A percentile compares a stretch with the other conserved stretches of the same genome.
Conservation (phyloP, 345 rosid species). For the Salix udensis region DNA sequence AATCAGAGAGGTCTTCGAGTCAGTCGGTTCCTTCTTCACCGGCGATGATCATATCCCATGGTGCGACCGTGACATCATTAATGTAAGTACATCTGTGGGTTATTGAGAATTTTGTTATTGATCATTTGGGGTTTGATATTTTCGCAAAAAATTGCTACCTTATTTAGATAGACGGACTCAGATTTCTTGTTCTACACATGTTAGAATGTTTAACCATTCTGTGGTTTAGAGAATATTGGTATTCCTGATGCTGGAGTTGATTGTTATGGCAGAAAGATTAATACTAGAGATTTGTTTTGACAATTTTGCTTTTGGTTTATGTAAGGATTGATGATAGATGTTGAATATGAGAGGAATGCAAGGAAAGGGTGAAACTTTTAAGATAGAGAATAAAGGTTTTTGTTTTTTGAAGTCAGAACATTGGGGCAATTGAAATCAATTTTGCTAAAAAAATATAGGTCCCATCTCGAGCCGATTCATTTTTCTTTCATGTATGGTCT, state of each 20-base stretch:
- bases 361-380: background rate
- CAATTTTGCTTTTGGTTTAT: background rate
- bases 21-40: constrained; percentile 47
- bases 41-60: constrained; percentile 68
- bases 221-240: background rate
- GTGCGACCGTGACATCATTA: constrained; percentile 66
- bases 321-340: background rate
- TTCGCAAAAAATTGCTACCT: background rate
- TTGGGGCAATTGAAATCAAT: background rate
- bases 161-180: background rate
- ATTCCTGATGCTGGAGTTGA: background rate
- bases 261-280: background rate
- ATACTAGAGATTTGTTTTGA: background rate
- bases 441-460: background rate
- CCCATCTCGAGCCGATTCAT: background rate
- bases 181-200: background rate
- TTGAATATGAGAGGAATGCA: background rate
- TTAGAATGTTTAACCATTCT: background rate
- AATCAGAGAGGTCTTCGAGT: constrained; percentile 22
- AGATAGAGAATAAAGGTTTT: background rate
- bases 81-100: constrained; percentile 30
- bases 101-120: background rate
- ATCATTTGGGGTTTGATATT: background rate
- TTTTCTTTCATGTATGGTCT: background rate
- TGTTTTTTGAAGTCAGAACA: background rate